Evolutionary conservation across 2,329 filamentous ascomycete genomes (phyloP).

Genomic region (Keithomyces neogunnii): DNA sequence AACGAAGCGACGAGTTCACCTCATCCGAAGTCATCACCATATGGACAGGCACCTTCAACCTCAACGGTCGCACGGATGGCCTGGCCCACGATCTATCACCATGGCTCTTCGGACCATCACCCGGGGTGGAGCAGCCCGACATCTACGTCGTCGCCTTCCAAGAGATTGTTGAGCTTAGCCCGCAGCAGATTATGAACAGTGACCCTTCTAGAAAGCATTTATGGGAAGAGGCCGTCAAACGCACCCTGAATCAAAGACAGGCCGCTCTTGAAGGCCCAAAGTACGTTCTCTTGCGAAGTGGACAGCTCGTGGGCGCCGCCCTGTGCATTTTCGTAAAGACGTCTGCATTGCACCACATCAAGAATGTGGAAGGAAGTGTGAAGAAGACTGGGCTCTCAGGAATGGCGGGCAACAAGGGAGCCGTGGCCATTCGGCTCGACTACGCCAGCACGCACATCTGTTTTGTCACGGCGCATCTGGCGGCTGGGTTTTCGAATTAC

Average conservation of each 20-base stretch:
- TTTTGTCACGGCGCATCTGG: constrained; percentile 93
- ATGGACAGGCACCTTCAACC: constrained; percentile 85
- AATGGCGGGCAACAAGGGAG: constrained; percentile 96
- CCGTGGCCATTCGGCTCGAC: constrained; percentile 91
- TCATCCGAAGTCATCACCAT: constrained; percentile 67
- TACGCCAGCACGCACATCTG: constrained; percentile 89
- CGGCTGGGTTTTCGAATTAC: constrained; percentile 93
- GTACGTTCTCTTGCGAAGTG: constrained; percentile 84
- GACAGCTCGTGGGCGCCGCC: constrained; percentile 89
- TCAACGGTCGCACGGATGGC: constrained; percentile 80
- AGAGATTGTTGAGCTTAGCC: constrained; percentile 95
- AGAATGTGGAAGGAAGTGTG: constrained; percentile 91
- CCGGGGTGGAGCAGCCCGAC: constrained; percentile 60
- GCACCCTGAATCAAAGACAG: constrained; percentile 66
- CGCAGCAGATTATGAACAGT: constrained; percentile 98
- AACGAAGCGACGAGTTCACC: constrained; percentile 63
- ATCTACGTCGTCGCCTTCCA: constrained; percentile 91
- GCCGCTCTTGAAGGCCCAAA: constrained; percentile 57
- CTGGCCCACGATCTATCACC: constrained; percentile 70
- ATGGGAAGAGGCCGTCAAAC: constrained; percentile 79
- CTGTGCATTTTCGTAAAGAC: constrained; percentile 84
- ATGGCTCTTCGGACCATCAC: constrained; percentile 66
- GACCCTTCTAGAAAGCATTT: constrained; percentile 76
- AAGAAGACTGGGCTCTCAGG: constrained; percentile 94
- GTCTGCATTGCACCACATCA: constrained; percentile 70